Evolutionary conservation across 306 rosid species (phyloP).

Genomic region (Castanea mollissima): DNA sequence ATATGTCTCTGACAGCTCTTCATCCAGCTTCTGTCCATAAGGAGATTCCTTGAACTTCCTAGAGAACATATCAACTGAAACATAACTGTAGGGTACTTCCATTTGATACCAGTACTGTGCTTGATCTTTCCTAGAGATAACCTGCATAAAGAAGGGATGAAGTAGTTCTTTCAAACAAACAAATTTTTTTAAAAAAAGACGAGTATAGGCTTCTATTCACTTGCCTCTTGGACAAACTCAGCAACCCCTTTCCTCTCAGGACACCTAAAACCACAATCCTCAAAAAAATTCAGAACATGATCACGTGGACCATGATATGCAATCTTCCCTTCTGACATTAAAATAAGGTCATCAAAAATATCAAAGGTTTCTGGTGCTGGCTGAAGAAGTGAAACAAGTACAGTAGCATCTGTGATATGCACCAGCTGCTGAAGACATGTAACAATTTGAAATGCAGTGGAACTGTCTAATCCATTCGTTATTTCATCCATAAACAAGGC

Average conservation of each 20-base stretch:
- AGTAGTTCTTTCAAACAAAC: not conserved
- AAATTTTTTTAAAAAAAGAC: not conserved
- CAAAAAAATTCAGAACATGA: constrained; percentile 32
- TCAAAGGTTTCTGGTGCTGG: constrained; percentile 53
- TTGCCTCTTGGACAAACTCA: not conserved
- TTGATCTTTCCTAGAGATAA: constrained; percentile 38
- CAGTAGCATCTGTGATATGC: constrained; percentile 17
- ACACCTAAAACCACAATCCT: constrained; percentile 47
- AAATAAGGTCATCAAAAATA: constrained; percentile 47
- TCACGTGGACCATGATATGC: constrained; percentile 52
- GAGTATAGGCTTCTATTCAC: not conserved
- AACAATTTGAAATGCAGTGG: constrained; percentile 1
- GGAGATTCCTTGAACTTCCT: constrained; percentile 32
- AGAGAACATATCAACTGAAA: constrained; percentile 29
- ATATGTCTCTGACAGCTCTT: constrained; percentile 19
- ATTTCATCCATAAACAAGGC: constrained; percentile 15
- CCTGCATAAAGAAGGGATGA: not conserved
- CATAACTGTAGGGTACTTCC: constrained; percentile 17
- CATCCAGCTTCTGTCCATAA: constrained; percentile 32
- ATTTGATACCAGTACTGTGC: constrained; percentile 36
- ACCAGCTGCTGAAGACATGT: constrained; percentile 2
- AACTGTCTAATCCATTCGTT: constrained; percentile 2
- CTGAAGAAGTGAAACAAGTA: constrained; percentile 51
- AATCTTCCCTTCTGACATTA: constrained; percentile 41
- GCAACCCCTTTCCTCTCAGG: constrained; percentile 51